Evolutionary conservation across 495 filamentous ascomycete species (phyloP), one percentile per base, ranked within the genome.

Genomic region (Chaetomium cochliodes): DNA sequence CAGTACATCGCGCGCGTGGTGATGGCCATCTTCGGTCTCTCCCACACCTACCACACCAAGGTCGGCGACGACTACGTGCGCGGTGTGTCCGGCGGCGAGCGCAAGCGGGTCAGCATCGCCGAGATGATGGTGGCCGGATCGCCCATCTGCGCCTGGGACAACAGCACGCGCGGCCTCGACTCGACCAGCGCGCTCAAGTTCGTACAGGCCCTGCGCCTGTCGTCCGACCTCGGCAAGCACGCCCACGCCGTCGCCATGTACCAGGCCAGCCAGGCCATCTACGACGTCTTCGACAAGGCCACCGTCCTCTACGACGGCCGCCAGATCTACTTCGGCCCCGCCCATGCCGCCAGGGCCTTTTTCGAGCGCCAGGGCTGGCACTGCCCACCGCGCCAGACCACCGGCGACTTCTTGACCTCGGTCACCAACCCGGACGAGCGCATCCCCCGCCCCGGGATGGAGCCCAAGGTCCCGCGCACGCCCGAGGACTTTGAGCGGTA

Each of bases 1-100:
- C 74, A 81, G 30, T 86, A 88, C 46, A 88, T 92, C 63, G 79
- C 91, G 7, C 77, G 86, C 16, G 88, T 90, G 0, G 84, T 93
- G 62, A 85, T 89, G 58, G 88, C 91, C 58, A 70, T 91, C 3
- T 92, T 92, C 66, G 90, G 90, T 77, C 88, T 83, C 26, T 70
- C 67, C 0, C 78, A 81, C 53, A 79, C 77, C 3, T 74, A 86
- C 69, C 84, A 92, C 70, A 96, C 92, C 6, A 84, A 87, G 41
- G 90, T 96, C 13, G 92, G 92, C 58, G 89, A 96, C 72, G 89
- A 90, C 70, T 93, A 85, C 67, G 85, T 92, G 15, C 85, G 91
- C 20, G 87, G 87, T 25, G 85, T 86, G 0, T 86, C 84, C 64
- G 82, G 85, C 15, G 85, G 85, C 71, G 78, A 82, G 74, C 72